Base-by-base conservation (phyloP, 2,329 filamentous ascomycete genomes). In the Sclerotinia subarctica region DNA sequence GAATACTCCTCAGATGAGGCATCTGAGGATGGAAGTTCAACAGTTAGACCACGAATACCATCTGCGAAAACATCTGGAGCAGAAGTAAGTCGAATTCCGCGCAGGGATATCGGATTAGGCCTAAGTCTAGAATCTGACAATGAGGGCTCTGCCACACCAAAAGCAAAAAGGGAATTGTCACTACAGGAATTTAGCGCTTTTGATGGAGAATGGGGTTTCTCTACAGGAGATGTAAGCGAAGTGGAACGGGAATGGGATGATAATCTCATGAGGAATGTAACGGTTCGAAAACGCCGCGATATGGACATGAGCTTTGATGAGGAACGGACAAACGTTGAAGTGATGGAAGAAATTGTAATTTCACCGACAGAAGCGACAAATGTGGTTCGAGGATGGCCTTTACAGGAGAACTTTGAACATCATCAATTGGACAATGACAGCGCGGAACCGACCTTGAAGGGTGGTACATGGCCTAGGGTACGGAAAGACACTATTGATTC, bases 1-100 rank as follows among this genome's bases (percentile, higher is more conserved):
- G 90, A 93, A 78, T 83, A 83, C 24, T 86, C 86, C 1, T 90
- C 89, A 26, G 86, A 87, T 42, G 88, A 51, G 51, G 69, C 13
- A 42, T 42, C 38, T 13, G 38, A 42, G 38, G 38, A 90, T 65
- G 81, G 83, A 68, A 78, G 54, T 19, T 79, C 80, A 19, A 81
- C 82, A 4, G 72, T 82, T 32, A 79, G 81, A 35, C 79, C 75
- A 60, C 64, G 65, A 67, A 53, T 74, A 29, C 69, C 70, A 29
- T 75, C 73, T 21, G 68, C 69, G 21, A 70, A 71, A 62, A 72
- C 69, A 17, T 75, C 75, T 3, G 69, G 69, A 10, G 35, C 66
- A 24, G 71, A 72, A 54, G 69, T 73, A 53, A 70, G 35, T 11
- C 46, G 24, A 49, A n/a, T 38, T 35, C 46, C 59, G 42, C 70